Evolutionary conservation across 148 eudicot genomes (phyloP).

Genomic region (Gaultheria prostrata): DNA sequence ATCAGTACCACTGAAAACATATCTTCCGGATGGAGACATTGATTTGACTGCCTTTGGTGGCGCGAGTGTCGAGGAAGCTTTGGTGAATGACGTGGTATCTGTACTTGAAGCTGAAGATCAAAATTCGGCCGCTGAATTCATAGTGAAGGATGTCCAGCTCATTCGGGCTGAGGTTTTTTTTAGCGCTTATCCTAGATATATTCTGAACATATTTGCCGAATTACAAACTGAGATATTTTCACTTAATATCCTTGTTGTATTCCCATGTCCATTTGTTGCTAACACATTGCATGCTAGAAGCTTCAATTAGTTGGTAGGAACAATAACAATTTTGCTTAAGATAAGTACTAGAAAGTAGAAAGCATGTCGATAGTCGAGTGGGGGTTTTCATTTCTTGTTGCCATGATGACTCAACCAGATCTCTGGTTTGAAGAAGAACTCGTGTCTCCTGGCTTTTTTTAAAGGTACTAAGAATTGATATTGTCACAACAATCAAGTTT

Average conservation of each 20-base stretch:
- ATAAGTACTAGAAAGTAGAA: not conserved
- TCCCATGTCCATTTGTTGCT: not conserved
- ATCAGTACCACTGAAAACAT: conserved; percentile 89
- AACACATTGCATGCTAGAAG: not conserved
- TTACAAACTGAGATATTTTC: not conserved
- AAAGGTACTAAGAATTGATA: not conserved
- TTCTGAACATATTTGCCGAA: conserved; percentile 9
- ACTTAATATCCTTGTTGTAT: not conserved
- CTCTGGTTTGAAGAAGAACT: not conserved
- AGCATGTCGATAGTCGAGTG: not conserved
- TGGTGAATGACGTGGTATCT: conserved; percentile 53
- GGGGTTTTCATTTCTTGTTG: not conserved
- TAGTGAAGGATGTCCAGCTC: conserved; percentile 84
- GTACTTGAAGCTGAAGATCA: conserved; percentile 67
- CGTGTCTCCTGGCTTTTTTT: not conserved
- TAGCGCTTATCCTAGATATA: conserved; percentile 15
- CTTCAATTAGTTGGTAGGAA: not conserved
- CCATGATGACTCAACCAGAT: not conserved
- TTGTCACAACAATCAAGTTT: not conserved
- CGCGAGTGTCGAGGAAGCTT: conserved; percentile 50
- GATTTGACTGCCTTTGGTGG: conserved; percentile 82
- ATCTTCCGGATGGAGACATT: conserved; percentile 96
- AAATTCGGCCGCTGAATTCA: conserved; percentile 57
- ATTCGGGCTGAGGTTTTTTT: conserved; percentile 81
- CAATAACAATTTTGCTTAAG: not conserved